Conservation (phyloP, 1,139 yeast species). For the Saccharomycopsis crataegensis region DNA sequence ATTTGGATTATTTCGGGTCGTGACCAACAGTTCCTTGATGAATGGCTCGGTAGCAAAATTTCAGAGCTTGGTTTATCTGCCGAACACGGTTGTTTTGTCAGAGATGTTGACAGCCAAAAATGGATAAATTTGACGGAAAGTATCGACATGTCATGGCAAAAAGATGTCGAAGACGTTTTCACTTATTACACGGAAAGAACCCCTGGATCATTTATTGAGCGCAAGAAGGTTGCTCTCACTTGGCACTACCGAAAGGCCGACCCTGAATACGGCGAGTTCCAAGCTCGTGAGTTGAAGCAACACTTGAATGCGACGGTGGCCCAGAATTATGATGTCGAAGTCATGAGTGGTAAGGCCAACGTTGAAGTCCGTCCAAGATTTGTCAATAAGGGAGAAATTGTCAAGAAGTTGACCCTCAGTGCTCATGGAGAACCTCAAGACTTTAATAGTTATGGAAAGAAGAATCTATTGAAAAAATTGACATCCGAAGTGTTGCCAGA, state of each 20-base stretch:
- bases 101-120: slow-evolving; percentile 52
- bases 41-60: slow-evolving; percentile 71
- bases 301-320: slow-evolving; percentile 57
- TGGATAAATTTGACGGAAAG: slow-evolving; percentile 85
- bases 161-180: slow-evolving; percentile 67
- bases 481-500: slow-evolving; percentile 58
- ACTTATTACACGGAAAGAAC: slow-evolving; percentile 74
- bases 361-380: slow-evolving; percentile 92
- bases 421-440: slow-evolving; percentile 42
- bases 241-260: slow-evolving; percentile 98
- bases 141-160: slow-evolving; percentile 93
- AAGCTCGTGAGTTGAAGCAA: slow-evolving; percentile 66
- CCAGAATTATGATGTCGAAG: slow-evolving; percentile 73
- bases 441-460: slow-evolving; percentile 11
- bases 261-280: slow-evolving; percentile 85
- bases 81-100: slow-evolving; percentile 86
- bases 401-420: slow-evolving; percentile 61
- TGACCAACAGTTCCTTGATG: slow-evolving; percentile 81
- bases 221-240: slow-evolving; percentile 86
- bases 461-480: neutral
- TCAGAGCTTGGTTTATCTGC: slow-evolving; percentile 75
- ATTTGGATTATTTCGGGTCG: slow-evolving; percentile 97
- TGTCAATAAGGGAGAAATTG: slow-evolving; percentile 96
- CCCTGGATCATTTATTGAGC: slow-evolving; percentile 83
- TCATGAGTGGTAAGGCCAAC: slow-evolving; percentile 97